A percentile compares a stretch with the other conserved stretches of the same genome.
Conservation (phyloP, 2,329 filamentous ascomycete genomes). For the Cladophialophora chaetospira region DNA sequence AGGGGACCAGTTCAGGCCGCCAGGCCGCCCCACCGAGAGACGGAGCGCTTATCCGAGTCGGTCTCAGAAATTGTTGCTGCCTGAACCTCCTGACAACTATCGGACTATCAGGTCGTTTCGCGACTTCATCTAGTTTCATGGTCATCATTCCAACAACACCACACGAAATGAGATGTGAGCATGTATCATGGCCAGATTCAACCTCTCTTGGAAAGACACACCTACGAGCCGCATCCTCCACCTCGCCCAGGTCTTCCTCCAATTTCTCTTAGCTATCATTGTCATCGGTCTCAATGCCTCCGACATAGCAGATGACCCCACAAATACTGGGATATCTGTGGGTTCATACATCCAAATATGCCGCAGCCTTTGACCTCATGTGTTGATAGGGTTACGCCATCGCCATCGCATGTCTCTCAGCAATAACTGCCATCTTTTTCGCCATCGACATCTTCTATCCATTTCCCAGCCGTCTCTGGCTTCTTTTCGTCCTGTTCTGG, state of each 20-base stretch:
- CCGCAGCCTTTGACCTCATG: background rate
- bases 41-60: background rate
- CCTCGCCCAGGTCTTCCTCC: background rate
- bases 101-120: no score
- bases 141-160: background rate
- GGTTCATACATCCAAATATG: background rate
- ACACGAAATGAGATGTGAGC: background rate
- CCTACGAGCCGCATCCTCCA: slow-evolving; percentile 7
- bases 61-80: slow-evolving; percentile 9
- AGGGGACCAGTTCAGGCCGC: background rate
- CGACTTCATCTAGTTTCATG: background rate
- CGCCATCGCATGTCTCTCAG: slow-evolving; percentile 1
- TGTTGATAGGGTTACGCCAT: slow-evolving; percentile 5
- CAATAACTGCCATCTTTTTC: slow-evolving; percentile 3
- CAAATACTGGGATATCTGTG: slow-evolving; percentile 5
- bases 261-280: slow-evolving; percentile 3
- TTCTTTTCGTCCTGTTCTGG: slow-evolving; percentile 8
- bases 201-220: slow-evolving; percentile 1
- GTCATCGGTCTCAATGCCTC: slow-evolving; percentile 12
- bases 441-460: slow-evolving; percentile 7
- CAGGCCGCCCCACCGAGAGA: background rate
- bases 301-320: background rate
- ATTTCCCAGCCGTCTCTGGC: slow-evolving; percentile 9
- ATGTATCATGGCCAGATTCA: slow-evolving; percentile 2
- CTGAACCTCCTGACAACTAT: slow-evolving; percentile 1